phyloP scores from a whole-genome alignment of 495 filamentous ascomycete genomes.

The Daldinia concentrica region DNA sequence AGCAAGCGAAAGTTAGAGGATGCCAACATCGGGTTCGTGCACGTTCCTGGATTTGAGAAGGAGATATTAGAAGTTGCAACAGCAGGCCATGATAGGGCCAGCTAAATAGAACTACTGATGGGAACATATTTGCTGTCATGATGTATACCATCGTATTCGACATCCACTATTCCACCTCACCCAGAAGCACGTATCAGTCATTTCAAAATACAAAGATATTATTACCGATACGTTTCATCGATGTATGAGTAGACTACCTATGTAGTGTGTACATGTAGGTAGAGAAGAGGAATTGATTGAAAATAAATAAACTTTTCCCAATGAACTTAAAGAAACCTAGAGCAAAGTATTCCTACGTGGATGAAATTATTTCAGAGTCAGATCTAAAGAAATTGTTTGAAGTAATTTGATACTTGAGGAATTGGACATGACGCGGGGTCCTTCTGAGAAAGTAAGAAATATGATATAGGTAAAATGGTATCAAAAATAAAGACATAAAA shows the following conservation, averaged over 20 bases:
- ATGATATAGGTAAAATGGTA: too few relatives aligned
- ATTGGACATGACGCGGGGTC: background rate
- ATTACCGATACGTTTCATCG: background rate
- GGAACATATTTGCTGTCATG: background rate
- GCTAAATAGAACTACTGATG: background rate
- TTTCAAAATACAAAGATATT: background rate
- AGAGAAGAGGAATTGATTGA: background rate
- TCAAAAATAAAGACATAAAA: background rate
- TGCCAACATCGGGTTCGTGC: conserved; percentile 77
- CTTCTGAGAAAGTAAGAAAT: background rate
- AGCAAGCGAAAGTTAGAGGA: conserved; percentile 74
- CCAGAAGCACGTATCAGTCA: background rate
- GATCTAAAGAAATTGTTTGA: background rate
- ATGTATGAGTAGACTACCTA: too few relatives aligned
- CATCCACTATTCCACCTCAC: background rate
- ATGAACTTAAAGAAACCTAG: background rate
- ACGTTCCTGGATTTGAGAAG: conserved; percentile 78
- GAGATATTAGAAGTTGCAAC: conserved; percentile 83
- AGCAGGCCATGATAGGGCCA: conserved; percentile 72
- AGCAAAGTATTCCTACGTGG: background rate
- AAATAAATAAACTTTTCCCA: background rate
- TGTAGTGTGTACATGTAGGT: too few relatives aligned
- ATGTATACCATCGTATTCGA: background rate
- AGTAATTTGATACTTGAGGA: background rate
- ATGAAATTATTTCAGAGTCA: background rate